phyloP scores from a whole-genome alignment of 1,284 basidiomycete species.

The Cystobasidium sp. region DNA sequence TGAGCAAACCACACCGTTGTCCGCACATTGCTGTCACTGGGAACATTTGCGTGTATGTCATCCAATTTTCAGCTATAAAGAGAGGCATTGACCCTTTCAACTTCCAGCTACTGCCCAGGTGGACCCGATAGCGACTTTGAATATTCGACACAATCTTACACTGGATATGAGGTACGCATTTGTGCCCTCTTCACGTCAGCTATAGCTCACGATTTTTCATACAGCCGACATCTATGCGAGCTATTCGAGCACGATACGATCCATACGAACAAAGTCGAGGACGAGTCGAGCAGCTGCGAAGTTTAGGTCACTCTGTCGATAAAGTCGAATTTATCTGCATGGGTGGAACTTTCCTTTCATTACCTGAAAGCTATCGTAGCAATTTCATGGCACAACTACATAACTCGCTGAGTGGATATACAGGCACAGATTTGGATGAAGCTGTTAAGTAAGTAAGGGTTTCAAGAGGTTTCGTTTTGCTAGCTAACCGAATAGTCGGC shows the following conservation, averaged over 20 bases:
- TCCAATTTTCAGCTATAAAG: background rate
- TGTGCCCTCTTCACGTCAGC: too few species aligned
- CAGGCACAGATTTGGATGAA: constrained; percentile 90
- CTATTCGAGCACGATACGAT: constrained; percentile 96
- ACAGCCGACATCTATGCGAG: constrained; percentile 93
- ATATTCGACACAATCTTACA: constrained; percentile 98
- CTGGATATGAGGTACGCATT: constrained; percentile 75
- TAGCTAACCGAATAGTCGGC: background rate
- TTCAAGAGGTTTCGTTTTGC: constrained; percentile 13
- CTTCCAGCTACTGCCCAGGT: constrained; percentile 91
- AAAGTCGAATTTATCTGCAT: constrained; percentile 73
- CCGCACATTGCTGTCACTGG: constrained; percentile 99
- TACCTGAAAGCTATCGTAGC: constrained; percentile 92
- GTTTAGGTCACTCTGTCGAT: constrained; percentile 93
- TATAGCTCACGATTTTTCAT: constrained; percentile 33
- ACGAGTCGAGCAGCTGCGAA: constrained; percentile 91
- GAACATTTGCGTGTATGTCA: constrained; percentile 92
- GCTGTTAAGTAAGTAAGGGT: constrained; percentile 72
- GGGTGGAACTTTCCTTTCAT: constrained; percentile 99
- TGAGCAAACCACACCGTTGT: constrained; percentile 99
- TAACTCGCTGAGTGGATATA: constrained; percentile 94
- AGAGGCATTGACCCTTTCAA: background rate
- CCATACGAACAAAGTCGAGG: constrained; percentile 97
- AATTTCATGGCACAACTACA: constrained; percentile 95
- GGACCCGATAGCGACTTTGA: constrained; percentile 99